Conservation (phyloP, 1,284 basidiomycete genomes). For the Xerocomus amazonicus region DNA sequence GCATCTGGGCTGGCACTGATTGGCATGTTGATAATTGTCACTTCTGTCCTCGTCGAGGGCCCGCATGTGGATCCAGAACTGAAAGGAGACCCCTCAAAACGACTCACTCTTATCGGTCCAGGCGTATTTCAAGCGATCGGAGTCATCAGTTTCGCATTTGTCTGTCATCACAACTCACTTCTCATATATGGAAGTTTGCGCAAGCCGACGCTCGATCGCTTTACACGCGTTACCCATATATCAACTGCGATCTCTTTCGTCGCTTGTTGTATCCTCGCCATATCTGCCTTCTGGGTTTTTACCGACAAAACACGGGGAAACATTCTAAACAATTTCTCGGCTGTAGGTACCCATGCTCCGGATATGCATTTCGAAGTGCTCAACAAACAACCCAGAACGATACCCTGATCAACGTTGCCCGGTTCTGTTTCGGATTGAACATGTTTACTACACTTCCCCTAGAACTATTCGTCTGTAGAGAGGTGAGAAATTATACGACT, state of each 20-base stretch:
- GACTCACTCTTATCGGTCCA: slow-evolving; percentile 71
- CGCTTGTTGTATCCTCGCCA: slow-evolving; percentile 78
- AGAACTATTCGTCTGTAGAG: slow-evolving; percentile 92
- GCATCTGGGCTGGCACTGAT: slow-evolving; percentile 86
- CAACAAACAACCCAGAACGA: slow-evolving; percentile 52
- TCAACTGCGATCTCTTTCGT: slow-evolving; percentile 82
- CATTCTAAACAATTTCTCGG: slow-evolving; percentile 88
- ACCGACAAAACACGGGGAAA: slow-evolving; percentile 94
- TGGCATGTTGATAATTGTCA: slow-evolving; percentile 94
- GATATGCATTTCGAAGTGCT: slow-evolving; percentile 6
- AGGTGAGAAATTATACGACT: slow-evolving; percentile 45
- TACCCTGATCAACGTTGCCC: slow-evolving; percentile 86
- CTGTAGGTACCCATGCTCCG: slow-evolving; percentile 39
- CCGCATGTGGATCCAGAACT: slow-evolving; percentile 77
- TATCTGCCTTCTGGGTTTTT: slow-evolving; percentile 92
- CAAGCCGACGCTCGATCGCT: slow-evolving; percentile 93
- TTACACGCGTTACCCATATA: slow-evolving; percentile 89
- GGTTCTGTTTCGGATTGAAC: slow-evolving; percentile 94
- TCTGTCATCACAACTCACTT: slow-evolving; percentile 91
- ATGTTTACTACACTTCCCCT: slow-evolving; percentile 97
- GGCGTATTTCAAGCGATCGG: slow-evolving; percentile 90
- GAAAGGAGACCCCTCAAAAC: slow-evolving; percentile 70
- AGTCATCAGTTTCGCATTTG: slow-evolving; percentile 93
- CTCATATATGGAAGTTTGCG: slow-evolving; percentile 92
- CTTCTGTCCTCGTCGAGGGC: slow-evolving; percentile 83